Base-by-base conservation (phyloP, 2,329 filamentous ascomycete genomes). In the Akanthomyces muscarius region DNA sequence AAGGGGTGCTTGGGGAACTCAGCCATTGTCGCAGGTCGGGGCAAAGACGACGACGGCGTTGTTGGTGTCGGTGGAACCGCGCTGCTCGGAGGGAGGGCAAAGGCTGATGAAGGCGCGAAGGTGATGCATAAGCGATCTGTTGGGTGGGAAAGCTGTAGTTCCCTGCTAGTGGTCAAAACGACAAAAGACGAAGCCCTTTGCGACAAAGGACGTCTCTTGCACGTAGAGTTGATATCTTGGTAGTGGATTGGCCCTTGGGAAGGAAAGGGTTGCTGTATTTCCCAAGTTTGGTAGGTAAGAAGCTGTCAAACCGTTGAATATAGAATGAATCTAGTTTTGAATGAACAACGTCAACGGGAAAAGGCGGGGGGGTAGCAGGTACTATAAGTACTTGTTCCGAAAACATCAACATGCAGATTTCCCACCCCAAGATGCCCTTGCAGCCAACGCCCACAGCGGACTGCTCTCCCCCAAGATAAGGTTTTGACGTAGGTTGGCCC, bases 1-100 rank as follows among this genome's bases (percentile, higher is more conserved):
- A 86, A 88, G 33, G 86, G 84, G 69, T 86, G 85, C 59, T 78
- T 79, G 61, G 80, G 74, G 66, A 81, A 84, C 61, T 78, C 77
- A 68, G 72, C 74, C 71, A 78, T 69, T 70, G 65, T 69, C 68
- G 61, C 64, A 66, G 10, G 62, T 64, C 16, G 66, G 60, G 36
- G 42, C 44, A 42, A 61, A 51, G 45, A 51, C 54, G n/a, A 41
- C 18, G 42, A 58, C 53, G 52, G 58, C 58, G 36, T 50, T 42
- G 38, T 59, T 21, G 14, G 47, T 41, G 38, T 57, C 38, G 52
- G 53, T 41, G 59, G 25, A 48, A 63, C 61, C 59, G 58, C 63
- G 67, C 62, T 64, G 64, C 64, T 67, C 66, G 38, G 61, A 64
- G 5, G 65, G 28, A 38, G 63, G 63, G 47, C 66, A 65, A 58